phyloP scores from a whole-genome alignment of 2,329 filamentous ascomycete genomes.

The Colletotrichum godetiae region DNA sequence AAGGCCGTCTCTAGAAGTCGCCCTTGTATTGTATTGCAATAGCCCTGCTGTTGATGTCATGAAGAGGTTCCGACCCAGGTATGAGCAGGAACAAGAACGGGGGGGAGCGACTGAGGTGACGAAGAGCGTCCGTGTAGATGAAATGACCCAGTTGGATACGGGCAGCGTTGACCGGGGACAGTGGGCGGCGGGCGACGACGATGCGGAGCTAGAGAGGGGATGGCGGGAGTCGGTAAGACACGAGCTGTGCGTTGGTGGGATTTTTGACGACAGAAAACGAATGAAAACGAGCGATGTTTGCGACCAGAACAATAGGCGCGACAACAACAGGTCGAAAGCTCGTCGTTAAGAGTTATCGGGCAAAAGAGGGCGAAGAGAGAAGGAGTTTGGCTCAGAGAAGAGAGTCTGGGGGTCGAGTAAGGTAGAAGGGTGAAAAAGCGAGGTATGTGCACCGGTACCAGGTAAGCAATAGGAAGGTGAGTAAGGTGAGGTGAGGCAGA shows the following conservation, averaged over 20 bases:
- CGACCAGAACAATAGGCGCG: conserved; percentile 21
- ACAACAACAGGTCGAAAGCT: conserved; percentile 8
- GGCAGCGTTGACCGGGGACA: conserved; percentile 23
- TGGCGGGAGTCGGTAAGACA: conserved; percentile 31
- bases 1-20: neutral
- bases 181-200: conserved; percentile 29
- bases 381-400: neutral
- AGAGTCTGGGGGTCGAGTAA: conserved; percentile 11
- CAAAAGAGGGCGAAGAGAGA: neutral
- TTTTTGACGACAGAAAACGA: conserved; percentile 28
- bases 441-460: conserved; percentile 16
- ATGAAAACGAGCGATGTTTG: conserved; percentile 35
- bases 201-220: conserved; percentile 31
- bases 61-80: neutral
- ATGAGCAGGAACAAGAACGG: neutral
- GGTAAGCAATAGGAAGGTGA: conserved; percentile 27
- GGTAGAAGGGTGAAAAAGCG: neutral
- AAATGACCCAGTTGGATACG: conserved; percentile 5
- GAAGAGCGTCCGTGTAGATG: neutral
- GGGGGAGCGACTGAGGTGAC: conserved; percentile 15
- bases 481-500: conserved; percentile 1
- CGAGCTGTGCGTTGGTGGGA: conserved; percentile 35
- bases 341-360: conserved; percentile 4
- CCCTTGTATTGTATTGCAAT: conserved; percentile 1
- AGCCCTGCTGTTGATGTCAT: conserved; percentile 14